phyloP scores from a whole-genome alignment of 169 alveolate genomes.

The Plasmodium falciparum region DNA sequence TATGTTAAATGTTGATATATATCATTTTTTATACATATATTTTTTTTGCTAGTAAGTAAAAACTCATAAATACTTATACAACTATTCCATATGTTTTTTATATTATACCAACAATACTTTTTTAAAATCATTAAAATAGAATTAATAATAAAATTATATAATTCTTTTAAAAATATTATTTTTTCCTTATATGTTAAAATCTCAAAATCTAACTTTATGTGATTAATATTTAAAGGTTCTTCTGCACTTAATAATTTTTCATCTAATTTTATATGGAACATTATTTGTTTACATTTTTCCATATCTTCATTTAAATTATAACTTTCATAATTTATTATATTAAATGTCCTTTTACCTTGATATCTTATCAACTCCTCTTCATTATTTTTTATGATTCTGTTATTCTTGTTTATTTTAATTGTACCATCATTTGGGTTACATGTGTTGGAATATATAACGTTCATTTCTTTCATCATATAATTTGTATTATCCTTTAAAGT shows the following conservation, averaged over 20 bases:
- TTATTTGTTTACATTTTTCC: too few relatives aligned
- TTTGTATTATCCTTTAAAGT: too few relatives aligned
- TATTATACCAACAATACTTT: slow-evolving; percentile 71
- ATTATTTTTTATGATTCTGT: too few relatives aligned
- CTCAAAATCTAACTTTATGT: slow-evolving; percentile 15
- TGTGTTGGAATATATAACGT: too few relatives aligned
- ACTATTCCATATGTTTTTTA: slow-evolving; percentile 75
- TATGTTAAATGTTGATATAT: slow-evolving; percentile 60
- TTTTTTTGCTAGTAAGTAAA: slow-evolving; percentile 63
- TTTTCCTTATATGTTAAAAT: slow-evolving; percentile 9
- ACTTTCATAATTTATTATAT: too few relatives aligned
- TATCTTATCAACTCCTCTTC: too few relatives aligned
- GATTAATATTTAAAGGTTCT: slow-evolving; percentile 15
- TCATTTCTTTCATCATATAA: too few relatives aligned
- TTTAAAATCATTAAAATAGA: slow-evolving; percentile 43
- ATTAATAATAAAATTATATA: slow-evolving; percentile 40
- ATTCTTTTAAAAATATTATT: slow-evolving; percentile 29
- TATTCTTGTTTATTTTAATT: too few relatives aligned
- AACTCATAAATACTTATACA: slow-evolving; percentile 59
- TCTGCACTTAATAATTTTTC: slow-evolving; percentile 11
- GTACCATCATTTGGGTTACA: too few relatives aligned
- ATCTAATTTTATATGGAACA: not conserved
- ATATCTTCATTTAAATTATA: too few relatives aligned
- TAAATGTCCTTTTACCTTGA: too few relatives aligned
- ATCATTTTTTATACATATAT: slow-evolving; percentile 47